These are phyloP conservation scores for Wickerhamomyces canadensis DNA, from an alignment of 805 yeast genomes.

Conservation along the genomic window DNA sequence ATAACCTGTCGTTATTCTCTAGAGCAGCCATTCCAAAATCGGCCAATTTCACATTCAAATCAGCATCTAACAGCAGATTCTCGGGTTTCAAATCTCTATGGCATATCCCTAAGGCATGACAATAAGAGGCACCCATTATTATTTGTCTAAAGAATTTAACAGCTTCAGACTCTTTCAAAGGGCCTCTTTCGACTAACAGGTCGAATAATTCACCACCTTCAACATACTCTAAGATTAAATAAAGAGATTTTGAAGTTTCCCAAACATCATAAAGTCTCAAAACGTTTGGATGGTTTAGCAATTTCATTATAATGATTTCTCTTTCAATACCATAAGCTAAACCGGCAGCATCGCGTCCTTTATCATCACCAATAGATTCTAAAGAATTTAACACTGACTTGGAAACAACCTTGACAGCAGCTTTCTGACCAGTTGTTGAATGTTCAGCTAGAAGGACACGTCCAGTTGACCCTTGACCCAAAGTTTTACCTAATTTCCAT, in stretches of 20 bases:
- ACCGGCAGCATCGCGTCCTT: constrained; percentile 46
- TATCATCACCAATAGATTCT: constrained; percentile 29
- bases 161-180: constrained; percentile 67
- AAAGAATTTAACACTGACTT: constrained; percentile 44
- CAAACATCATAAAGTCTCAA: constrained; percentile 94
- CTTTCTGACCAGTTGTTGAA: constrained; percentile 61
- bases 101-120: constrained; percentile 75
- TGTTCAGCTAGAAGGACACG: constrained; percentile 73
- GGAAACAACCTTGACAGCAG: constrained; percentile 81
- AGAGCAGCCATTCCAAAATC: constrained; percentile 91
- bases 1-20: constrained; percentile 61
- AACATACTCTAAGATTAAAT: constrained; percentile 72
- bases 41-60: constrained; percentile 68
- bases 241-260: constrained; percentile 91
- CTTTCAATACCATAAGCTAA: constrained; percentile 95
- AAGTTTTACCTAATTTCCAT: constrained; percentile 73
- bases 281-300: constrained; percentile 89
- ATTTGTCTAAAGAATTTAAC: constrained; percentile 74
- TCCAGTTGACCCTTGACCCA: constrained; percentile 82
- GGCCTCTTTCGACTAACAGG: constrained; percentile 61
- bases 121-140: constrained; percentile 70
- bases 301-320: constrained; percentile 95
- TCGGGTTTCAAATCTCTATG: constrained; percentile 84
- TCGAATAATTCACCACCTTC: constrained; percentile 88
- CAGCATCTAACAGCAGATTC: constrained; percentile 62